A percentile compares a stretch with the other conserved stretches of the same genome.
Conservation (phyloP, 257 asterid species). For the Misopates orontium region DNA sequence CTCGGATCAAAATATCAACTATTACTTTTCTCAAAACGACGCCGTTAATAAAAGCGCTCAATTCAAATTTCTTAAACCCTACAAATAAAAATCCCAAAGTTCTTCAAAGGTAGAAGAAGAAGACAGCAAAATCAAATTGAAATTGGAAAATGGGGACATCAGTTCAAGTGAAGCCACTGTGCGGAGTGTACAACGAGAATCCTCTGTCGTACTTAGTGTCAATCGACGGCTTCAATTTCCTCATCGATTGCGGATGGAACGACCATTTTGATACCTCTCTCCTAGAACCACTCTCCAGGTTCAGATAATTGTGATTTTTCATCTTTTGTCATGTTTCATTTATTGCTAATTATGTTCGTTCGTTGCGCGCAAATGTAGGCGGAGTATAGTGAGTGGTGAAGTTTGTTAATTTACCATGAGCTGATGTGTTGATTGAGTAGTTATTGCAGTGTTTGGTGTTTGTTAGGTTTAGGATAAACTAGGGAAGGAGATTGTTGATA, state of each 20-base stretch:
- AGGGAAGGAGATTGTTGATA: too few relatives aligned
- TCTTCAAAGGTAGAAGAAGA: too few relatives aligned
- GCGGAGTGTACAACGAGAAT: slow-evolving; percentile 91
- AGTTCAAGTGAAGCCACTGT: slow-evolving; percentile 92
- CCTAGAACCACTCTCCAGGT: slow-evolving; percentile 94
- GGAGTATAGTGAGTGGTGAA: background rate
- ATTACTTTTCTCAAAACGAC: too few relatives aligned
- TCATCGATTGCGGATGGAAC: slow-evolving; percentile 96
- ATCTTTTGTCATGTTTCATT: background rate
- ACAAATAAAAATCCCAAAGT: too few relatives aligned
- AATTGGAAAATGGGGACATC: slow-evolving; percentile 74
- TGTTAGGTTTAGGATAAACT: background rate
- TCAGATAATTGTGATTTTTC: background rate
- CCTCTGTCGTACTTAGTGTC: slow-evolving; percentile 91
- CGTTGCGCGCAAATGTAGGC: too few relatives aligned
- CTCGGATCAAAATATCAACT: too few relatives aligned
- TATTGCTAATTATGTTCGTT: background rate
- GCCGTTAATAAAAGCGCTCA: too few relatives aligned
- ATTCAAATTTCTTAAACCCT: too few relatives aligned
- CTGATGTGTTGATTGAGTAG: too few relatives aligned
- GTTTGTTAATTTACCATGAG: too few relatives aligned
- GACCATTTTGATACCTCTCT: slow-evolving; percentile 94
- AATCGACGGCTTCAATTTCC: slow-evolving; percentile 86
- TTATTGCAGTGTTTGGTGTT: too few relatives aligned
- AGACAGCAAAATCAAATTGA: too few relatives aligned